Evolutionary conservation across 2,329 filamentous ascomycete genomes (phyloP), one percentile per base, ranked within the genome.

Genomic region (Trichoderma aggressivum): DNA sequence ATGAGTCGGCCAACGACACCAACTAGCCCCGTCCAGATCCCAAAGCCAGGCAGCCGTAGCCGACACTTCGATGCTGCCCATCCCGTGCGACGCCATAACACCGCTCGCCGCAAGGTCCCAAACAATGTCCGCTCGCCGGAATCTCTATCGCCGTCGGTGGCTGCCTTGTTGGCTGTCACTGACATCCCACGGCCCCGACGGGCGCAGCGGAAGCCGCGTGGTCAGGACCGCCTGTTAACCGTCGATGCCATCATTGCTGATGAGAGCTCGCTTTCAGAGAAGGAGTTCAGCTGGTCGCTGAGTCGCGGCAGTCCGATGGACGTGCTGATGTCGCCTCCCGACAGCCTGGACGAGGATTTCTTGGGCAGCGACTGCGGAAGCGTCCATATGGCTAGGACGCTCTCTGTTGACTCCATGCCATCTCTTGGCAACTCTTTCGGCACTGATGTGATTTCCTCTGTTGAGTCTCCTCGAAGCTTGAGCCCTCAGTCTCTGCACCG

Each of bases 391-490:
- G 86, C 83, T 1, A 84, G 87, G 66, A 88, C 88, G 2, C 82
- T 86, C 8, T 91, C 89, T 12, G 82, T 86, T 65, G 89, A 90
- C 72, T 91, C 89, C 3, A 84, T 90, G 72, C 88, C 88, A 2
- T 91, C 89, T 1, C 79, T 91, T 8, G 83, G 84, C 56, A 86
- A 86, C 59, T 90, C 88, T 0, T 83, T 86, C 63, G 82, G 82
- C 7, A 87, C 86, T 7, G 86, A 86, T 62, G 77, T 81, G 1
- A 74, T 85, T 4, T 85, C 85, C 1, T 87, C 86, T 6, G 73
- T 86, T 34, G 85, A 84, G 56, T 84, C 84, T n/a, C 85, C 86
- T 3, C 77, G 79, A 60, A 85, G 83, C 26, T 82, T 84, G 3
- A 77, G 74, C 72, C 76, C 76, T 12, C 61, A 58, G 11, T 75